Evolutionary conservation across 805 yeast species (phyloP), one percentile per base, ranked within the genome.

Genomic region (Wickerhamomyces alni): DNA sequence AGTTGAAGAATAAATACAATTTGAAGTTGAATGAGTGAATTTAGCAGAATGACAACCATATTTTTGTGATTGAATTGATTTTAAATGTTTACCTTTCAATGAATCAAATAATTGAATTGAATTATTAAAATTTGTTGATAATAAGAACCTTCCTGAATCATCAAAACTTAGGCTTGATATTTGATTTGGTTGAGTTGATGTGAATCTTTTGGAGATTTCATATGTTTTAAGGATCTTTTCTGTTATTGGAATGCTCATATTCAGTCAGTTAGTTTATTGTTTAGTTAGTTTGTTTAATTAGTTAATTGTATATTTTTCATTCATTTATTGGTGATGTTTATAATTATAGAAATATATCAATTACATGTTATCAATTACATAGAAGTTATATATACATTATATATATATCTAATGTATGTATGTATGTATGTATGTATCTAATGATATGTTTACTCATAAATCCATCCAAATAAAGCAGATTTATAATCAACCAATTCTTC

Each of bases 401-500:
- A n/a, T n/a, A n/a, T n/a, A n/a, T n/a, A n/a, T n/a, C n/a, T n/a
- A n/a, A n/a, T n/a, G n/a, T n/a, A n/a, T n/a, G n/a, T n/a, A n/a
- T n/a, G n/a, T n/a, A n/a, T n/a, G n/a, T n/a, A n/a, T n/a, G n/a
- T n/a, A n/a, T n/a, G n/a, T n/a, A n/a, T n/a, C n/a, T n/a, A n/a
- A n/a, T n/a, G n/a, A n/a, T n/a, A 6, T 7, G 24, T 37, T 72
- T 84, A 88, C 72, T 89, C 98, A 84, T 93, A 93, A 69, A 93
- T 76, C 96, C 97, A 88, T 52, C 79, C 76, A 74, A 73, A 69
- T 70, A 78, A 63, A 65, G 95, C 77, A 53, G 91, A 81, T 70
- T 82, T 84, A 93, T 88, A 93, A 59, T 82, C 86, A 62, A 81
- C 85, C 60, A 93, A 73, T 77, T 93, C 99, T 70, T 88, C 96